Conservation (phyloP, 2,329 filamentous ascomycete genomes). For the Myriosclerotinia duriaeana region DNA sequence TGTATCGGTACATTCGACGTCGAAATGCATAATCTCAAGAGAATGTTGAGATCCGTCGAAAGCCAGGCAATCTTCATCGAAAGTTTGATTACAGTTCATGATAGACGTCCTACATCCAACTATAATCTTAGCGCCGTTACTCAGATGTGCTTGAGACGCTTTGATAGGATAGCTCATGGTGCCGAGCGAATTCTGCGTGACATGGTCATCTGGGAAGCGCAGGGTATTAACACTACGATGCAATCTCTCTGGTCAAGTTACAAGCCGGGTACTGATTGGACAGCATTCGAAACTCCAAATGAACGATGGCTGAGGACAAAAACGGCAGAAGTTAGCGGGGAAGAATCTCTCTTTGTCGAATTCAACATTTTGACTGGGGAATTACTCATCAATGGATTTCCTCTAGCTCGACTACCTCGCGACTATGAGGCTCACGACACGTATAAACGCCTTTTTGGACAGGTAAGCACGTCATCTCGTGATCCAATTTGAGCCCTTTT, state of each 20-base stretch:
- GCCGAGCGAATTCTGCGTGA: slow-evolving; percentile 31
- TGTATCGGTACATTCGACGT: slow-evolving; percentile 49
- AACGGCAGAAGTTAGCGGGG: slow-evolving; percentile 25
- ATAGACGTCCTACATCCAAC: slow-evolving; percentile 43
- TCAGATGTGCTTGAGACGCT: slow-evolving; percentile 19
- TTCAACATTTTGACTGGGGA: slow-evolving; percentile 53
- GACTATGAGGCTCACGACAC: slow-evolving; percentile 43
- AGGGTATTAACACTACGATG: slow-evolving; percentile 35
- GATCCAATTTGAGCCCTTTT: not conserved
- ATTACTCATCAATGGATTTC: slow-evolving; percentile 53
- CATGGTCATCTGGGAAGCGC: slow-evolving; percentile 28
- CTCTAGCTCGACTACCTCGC: slow-evolving; percentile 48
- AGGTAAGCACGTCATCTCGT: no score
- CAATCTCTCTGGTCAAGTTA: slow-evolving; percentile 38
- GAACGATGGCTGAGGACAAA: slow-evolving; percentile 42
- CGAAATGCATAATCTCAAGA: no score
- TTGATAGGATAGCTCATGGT: slow-evolving; percentile 25
- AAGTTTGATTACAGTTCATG: slow-evolving; percentile 43
- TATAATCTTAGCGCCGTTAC: not conserved
- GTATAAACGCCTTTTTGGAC: slow-evolving; percentile 30
- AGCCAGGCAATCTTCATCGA: slow-evolving; percentile 43
- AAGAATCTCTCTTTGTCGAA: slow-evolving; percentile 41
- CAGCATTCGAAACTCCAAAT: slow-evolving; percentile 31
- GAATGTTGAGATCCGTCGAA: no score
- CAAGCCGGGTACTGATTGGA: slow-evolving; percentile 34